Base-by-base conservation (phyloP, 495 filamentous ascomycete genomes). In the Jackrogersella multiformis region DNA sequence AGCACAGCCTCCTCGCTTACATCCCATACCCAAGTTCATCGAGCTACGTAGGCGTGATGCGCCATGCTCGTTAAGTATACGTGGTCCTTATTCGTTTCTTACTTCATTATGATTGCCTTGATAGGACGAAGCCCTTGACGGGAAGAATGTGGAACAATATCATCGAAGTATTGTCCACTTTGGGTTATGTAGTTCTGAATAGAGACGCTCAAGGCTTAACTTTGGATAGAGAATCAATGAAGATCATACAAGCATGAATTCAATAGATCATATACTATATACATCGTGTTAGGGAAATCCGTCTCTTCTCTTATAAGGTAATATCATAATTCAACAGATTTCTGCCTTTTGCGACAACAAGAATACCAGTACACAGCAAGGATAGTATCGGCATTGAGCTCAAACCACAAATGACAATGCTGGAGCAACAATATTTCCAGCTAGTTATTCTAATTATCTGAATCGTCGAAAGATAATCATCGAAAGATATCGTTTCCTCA, bases 381-480 rank as follows among this genome's bases (percentile, higher is more conserved):
- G 7, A 7, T 3, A 30, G 7, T 4, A 3, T 4, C 26, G 26
- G 26, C 21, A 36, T 36, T 9, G 12, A 36, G 51, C 13, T 54
- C 4, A 6, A 35, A 20, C 15, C 5, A 13, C 16, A 35, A 32
- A 21, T 15, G 13, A 41, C 21, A 18, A 26, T 18, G 30, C 56
- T 38, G 30, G 44, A 48, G 5, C 28, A 4, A 15, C 24, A 16
- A 6, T 13, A 18, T 30, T 48, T n/a, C 42, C 42, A 59, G 56
- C 56, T 32, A 53, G 9, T 32, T 36, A 61, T 54, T 61, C 58
- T 61, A 28, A 49, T 36, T 41, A 21, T 35, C n/a, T 26, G 28
- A 53, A 54, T 36, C 30, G 36, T 61, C 20, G 36, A 54, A 45
- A n/a, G 35, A 52, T 32, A 41, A 54, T 36, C 30, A 35, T 61